Conservation (phyloP, 2,329 filamentous ascomycete species). For the Chrysoporthe deuterocubensis region DNA sequence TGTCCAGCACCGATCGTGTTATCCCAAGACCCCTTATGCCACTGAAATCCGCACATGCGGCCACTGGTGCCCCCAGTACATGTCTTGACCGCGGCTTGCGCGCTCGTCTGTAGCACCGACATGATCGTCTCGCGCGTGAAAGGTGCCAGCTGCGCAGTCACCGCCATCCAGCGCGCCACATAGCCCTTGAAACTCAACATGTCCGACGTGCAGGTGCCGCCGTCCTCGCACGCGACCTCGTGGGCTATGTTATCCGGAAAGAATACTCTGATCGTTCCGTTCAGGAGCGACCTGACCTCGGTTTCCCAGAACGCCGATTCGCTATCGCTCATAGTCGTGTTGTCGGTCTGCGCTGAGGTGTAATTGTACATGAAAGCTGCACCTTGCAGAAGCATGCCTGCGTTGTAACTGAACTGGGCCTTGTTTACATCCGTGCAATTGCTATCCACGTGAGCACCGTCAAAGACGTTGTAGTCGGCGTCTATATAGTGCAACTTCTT, state of each 20-base stretch:
- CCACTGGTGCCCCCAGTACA: conserved; percentile 52
- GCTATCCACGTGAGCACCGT: conserved; percentile 54
- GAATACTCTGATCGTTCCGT: conserved; percentile 50
- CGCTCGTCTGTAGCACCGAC: conserved; percentile 50
- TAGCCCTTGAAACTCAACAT: conserved; percentile 63
- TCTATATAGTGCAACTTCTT: conserved; percentile 55
- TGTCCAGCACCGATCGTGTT: conserved; percentile 52
- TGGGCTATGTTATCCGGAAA: conserved; percentile 51
- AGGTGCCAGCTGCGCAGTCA: conserved; percentile 54
- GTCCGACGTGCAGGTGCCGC: conserved; percentile 58
- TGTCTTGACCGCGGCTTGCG: conserved; percentile 51
- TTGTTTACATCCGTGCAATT: conserved; percentile 59
- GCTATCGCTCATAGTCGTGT: conserved; percentile 10
- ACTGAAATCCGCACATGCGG: conserved; percentile 53
- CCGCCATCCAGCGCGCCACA: conserved; percentile 56
- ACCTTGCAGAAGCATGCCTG: conserved; percentile 56
- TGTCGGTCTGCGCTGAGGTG: conserved; percentile 43
- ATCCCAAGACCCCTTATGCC: conserved; percentile 45
- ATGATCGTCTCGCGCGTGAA: conserved; percentile 49
- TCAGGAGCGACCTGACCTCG: conserved; percentile 52
- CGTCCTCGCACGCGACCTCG: conserved; percentile 60
- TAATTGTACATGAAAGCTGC: conserved; percentile 64
- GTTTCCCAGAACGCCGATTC: conserved; percentile 45
- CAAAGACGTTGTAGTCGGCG: conserved; percentile 60
- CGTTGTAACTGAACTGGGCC: conserved; percentile 60